Percentiles rank a stretch among this genome's conserved stretches.
These are phyloP conservation scores for Spergularia marina DNA, from an alignment of 148 eudicot species.

Conservation along the genomic window DNA sequence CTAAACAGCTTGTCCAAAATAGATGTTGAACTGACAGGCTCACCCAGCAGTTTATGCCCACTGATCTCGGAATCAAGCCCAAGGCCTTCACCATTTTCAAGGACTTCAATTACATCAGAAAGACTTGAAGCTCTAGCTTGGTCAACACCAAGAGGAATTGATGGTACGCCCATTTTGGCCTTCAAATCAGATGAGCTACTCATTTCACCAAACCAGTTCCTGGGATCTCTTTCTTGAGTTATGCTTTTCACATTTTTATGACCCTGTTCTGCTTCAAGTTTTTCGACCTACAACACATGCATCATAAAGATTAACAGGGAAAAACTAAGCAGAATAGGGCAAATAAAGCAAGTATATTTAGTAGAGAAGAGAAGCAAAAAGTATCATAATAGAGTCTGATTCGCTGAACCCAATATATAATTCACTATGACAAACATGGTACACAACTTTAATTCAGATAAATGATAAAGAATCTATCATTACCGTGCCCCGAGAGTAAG, in stretches of 20 bases:
- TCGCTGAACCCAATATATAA: too few species aligned
- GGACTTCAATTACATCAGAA: slow-evolving; percentile 37
- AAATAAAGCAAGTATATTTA: neutral
- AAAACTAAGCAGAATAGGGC: neutral
- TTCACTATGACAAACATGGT: too few species aligned
- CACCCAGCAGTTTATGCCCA: slow-evolving; percentile 36
- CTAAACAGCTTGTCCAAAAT: slow-evolving; percentile 78
- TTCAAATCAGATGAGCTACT: slow-evolving; percentile 24
- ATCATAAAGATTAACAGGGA: slow-evolving; percentile 5
- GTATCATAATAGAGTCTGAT: neutral
- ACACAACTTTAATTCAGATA: neutral
- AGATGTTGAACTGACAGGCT: slow-evolving; percentile 48
- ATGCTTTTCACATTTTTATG: slow-evolving; percentile 34
- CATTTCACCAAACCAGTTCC: slow-evolving; percentile 30
- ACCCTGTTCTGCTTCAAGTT: slow-evolving; percentile 34
- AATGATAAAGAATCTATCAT: neutral
- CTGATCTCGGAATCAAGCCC: slow-evolving; percentile 37
- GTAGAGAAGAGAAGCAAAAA: neutral
- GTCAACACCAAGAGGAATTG: slow-evolving; percentile 27
- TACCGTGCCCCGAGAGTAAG: too few species aligned
- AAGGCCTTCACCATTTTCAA: slow-evolving; percentile 38
- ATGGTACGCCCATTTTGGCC: slow-evolving; percentile 31
- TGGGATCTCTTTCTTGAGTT: slow-evolving; percentile 27
- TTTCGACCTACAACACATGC: slow-evolving; percentile 43
- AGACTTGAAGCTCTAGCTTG: slow-evolving; percentile 30